Evolutionary conservation across 208 protist genomes (phyloP), one percentile per base, ranked within the genome.

Genomic region (Trypanosoma lewisi): DNA sequence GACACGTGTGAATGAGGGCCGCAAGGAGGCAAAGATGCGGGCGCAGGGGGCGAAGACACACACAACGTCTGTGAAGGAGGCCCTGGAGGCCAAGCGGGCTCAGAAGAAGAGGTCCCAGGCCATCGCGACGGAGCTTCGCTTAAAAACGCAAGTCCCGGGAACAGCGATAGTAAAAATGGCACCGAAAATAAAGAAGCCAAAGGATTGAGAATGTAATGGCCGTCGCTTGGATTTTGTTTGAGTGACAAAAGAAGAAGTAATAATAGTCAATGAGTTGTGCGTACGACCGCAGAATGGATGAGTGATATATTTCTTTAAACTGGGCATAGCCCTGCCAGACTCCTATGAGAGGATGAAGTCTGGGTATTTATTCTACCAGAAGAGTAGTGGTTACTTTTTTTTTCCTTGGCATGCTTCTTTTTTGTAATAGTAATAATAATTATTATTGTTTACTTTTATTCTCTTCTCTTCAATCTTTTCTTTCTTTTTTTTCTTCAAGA

Each of bases 41-140:
- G 88, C 88, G 4, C 80, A 92, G 59, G 88, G 88, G 9, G 80
- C 66, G 21, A 95, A 95, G 65, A 65, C 53, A 12, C 88, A 95
- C 68, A 73, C 81, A n/a, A 80, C 78, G 14, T 76, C 73, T 7
- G 73, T 77, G 1, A 86, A 87, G 55, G 88, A 92, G 27, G 57
- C 80, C 16, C 51, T 82, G 17, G 81, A 85, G n/a, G 79, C 77
- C 2, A 85, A 80, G 49, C 61, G 61, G 4, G 53, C 73, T 1
- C 71, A 89, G 25, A 90, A 89, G 68, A 75, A 88, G 59, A 78
- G 21, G 8, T 72, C 82, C 19, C 68, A 85, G 69, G 81, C 80
- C 2, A 91, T 94, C 48, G 64, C 87, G 0, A 82, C 56, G 0
- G 80, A 89, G 64, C 72, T 94, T 37, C 84, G 82, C 55, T 67